Conservation (phyloP, 331 rosid genomes). For the Rosa hybrid region DNA sequence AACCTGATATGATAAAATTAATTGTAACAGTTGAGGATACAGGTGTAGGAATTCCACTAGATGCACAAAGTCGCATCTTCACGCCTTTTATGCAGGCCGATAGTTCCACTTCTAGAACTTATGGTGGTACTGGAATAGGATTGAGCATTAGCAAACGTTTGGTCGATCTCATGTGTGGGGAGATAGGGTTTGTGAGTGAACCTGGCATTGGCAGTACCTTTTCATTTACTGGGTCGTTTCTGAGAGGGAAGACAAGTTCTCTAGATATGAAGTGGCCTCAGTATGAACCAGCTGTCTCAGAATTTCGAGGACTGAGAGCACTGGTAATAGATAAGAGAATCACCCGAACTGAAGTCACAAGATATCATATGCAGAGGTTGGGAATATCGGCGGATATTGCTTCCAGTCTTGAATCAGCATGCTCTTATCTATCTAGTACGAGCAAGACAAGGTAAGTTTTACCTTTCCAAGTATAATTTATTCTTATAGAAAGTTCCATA, state of each 20-base stretch:
- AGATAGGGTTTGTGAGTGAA: constrained; percentile 89
- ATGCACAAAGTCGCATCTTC: constrained; percentile 80
- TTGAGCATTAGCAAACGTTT: constrained; percentile 87
- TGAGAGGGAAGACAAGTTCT: constrained; percentile 53
- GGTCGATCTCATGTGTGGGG: constrained; percentile 94
- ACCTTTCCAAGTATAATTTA: constrained; percentile 6
- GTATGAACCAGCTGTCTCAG: constrained; percentile 43
- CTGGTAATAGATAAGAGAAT: constrained; percentile 65
- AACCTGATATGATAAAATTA: constrained; percentile 53
- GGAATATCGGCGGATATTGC: constrained; percentile 66
- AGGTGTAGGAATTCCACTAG: constrained; percentile 83
- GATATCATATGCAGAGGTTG: constrained; percentile 73
- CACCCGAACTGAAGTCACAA: constrained; percentile 77
- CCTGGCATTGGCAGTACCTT: constrained; percentile 86
- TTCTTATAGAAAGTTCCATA: background rate
- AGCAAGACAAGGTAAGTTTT: constrained; percentile 53
- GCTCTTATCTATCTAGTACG: constrained; percentile 45
- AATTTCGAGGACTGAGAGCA: constrained; percentile 65
- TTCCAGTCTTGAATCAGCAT: constrained; percentile 48
- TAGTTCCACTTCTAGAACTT: constrained; percentile 87
- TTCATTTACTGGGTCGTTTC: constrained; percentile 71
- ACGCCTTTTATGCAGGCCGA: constrained; percentile 98
- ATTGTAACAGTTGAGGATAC: constrained; percentile 93
- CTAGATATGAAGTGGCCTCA: constrained; percentile 56
- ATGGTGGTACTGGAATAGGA: constrained; percentile 98